These are phyloP conservation scores for Cercospora sp. DNA, from an alignment of 2,329 filamentous ascomycete genomes.

Conservation along the genomic window DNA sequence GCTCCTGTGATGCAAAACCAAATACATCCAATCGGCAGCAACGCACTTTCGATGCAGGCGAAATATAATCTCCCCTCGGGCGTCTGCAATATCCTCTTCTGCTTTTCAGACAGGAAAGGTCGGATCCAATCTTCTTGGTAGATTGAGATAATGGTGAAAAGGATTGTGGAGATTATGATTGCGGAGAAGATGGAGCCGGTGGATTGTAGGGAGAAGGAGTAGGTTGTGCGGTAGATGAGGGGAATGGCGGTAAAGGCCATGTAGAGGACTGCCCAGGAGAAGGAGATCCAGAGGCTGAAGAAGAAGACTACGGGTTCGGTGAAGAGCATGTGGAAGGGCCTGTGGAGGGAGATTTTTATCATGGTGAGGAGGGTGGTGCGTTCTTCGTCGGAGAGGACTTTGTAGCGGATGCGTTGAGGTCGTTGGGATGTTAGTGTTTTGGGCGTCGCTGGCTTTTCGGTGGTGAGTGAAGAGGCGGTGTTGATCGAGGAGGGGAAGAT, in stretches of 20 bases:
- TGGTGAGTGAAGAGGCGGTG: conserved; percentile 20
- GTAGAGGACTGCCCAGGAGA: conserved; percentile 87
- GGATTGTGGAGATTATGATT: conserved; percentile 64
- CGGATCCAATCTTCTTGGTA: conserved; percentile 32
- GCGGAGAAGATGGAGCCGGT: conserved; percentile 73
- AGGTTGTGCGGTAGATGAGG: conserved; percentile 68
- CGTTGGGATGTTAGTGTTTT: conserved; percentile 14
- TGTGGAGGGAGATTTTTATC: conserved; percentile 70
- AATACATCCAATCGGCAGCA: conserved; percentile 79
- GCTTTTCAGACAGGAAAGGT: conserved; percentile 26
- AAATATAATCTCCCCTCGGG: conserved; percentile 84
- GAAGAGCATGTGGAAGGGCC: conserved; percentile 74
- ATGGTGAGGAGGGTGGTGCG: conserved; percentile 66
- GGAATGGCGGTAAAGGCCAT: conserved; percentile 79
- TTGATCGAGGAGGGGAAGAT: conserved; percentile 43
- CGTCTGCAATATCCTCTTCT: conserved; percentile 45
- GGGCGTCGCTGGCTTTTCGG: conserved; percentile 20
- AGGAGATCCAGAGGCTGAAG: conserved; percentile 87
- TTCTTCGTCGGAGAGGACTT: conserved; percentile 75
- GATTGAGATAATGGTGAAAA: conserved; percentile 71
- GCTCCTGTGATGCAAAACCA: conserved; percentile 72
- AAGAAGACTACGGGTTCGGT: conserved; percentile 79
- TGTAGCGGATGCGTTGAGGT: conserved; percentile 62
- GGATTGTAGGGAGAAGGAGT: conserved; percentile 61
- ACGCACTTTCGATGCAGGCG: conserved; percentile 69